Evolutionary conservation across 2,329 filamentous ascomycete genomes (phyloP).

Genomic region (Calonectria fujianensis): DNA sequence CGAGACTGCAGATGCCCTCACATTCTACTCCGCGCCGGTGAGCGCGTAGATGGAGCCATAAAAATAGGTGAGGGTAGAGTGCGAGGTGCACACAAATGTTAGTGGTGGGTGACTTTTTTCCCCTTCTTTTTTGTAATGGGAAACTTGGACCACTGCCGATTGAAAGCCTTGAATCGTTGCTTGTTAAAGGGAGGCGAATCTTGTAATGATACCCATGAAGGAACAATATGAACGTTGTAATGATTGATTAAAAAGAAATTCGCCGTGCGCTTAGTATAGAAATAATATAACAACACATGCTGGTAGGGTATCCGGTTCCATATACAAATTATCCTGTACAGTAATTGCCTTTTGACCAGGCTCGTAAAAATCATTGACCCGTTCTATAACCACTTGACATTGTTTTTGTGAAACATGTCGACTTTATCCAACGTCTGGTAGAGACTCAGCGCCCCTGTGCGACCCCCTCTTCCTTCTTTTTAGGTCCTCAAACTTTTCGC

Average conservation of each 20-base stretch:
- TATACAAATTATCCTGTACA: constrained; percentile 36
- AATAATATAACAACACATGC: constrained; percentile 24
- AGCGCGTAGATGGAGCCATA: background rate
- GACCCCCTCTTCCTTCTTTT: constrained; percentile 58
- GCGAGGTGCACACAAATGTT: background rate
- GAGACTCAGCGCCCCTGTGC: constrained; percentile 49
- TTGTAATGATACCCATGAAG: constrained; percentile 24
- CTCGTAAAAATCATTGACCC: constrained; percentile 28
- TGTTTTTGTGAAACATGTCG: background rate
- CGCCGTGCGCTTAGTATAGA: background rate
- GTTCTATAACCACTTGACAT: constrained; percentile 12
- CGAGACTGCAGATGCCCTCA: constrained; percentile 76
- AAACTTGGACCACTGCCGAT: background rate
- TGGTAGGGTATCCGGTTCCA: constrained; percentile 39
- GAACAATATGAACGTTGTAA: background rate
- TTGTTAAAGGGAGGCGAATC: background rate
- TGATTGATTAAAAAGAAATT: background rate
- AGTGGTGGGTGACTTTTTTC: background rate
- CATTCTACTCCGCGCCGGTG: constrained; percentile 26
- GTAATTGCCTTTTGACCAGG: constrained; percentile 10
- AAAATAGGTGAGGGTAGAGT: background rate
- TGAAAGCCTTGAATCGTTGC: background rate
- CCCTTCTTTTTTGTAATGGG: background rate
- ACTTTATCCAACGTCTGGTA: constrained; percentile 48
- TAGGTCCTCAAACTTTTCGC: constrained; percentile 65